phyloP scores from a whole-genome alignment of 2,329 filamentous ascomycete genomes.

The Penicillium palitans region DNA sequence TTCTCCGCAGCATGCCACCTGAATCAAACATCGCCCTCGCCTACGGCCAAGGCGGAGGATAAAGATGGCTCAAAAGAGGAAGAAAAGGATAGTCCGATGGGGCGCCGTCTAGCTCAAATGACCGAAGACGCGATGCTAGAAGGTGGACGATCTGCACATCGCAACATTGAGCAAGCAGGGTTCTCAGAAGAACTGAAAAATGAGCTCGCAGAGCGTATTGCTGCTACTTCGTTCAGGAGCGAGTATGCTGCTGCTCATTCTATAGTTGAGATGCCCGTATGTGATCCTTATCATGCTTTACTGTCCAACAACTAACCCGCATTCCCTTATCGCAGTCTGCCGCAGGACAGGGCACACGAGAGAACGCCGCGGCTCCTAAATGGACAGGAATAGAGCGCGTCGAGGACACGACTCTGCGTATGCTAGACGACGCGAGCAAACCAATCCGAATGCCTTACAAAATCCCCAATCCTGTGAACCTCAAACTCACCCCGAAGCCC shows the following conservation, averaged over 20 bases:
- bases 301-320: neutral
- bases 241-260: constrained; percentile 57
- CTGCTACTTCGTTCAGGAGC: constrained; percentile 55
- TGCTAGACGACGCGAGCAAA: constrained; percentile 67
- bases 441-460: constrained; percentile 50
- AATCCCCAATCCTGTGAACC: constrained; percentile 45
- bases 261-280: constrained; percentile 54
- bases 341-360: constrained; percentile 68
- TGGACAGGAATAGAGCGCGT: constrained; percentile 79
- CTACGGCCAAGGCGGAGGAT: constrained; percentile 14
- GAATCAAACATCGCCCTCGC: constrained; percentile 25
- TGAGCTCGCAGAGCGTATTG: constrained; percentile 60
- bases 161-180: constrained; percentile 60
- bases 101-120: constrained; percentile 59
- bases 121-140: constrained; percentile 59
- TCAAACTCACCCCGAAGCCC: constrained; percentile 48
- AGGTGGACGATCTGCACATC: constrained; percentile 56
- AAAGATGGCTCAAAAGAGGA: constrained; percentile 27
- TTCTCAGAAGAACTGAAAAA: constrained; percentile 63
- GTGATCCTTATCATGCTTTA: constrained; percentile 6
- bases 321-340: constrained; percentile 42
- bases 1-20: constrained; percentile 27
- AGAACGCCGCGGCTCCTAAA: constrained; percentile 65
- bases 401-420: constrained; percentile 76
- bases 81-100: constrained; percentile 56